Conservation (phyloP, 768 basidiomycete genomes). For the Gautieria morchelliformis region DNA sequence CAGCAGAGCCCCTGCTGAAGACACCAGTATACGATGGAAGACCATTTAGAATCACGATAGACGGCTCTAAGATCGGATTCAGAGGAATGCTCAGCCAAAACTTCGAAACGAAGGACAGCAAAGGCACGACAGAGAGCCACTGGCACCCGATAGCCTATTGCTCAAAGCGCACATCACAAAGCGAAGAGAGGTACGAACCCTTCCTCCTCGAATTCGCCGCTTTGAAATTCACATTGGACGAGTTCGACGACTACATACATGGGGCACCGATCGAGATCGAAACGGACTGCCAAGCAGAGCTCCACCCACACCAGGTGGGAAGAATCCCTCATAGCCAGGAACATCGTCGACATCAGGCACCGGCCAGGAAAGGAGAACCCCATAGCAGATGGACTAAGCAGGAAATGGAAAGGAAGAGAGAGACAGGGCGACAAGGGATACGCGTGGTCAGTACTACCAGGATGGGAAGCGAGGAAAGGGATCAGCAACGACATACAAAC, state of each 20-base stretch:
- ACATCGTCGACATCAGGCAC: background rate
- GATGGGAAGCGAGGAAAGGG: too few species aligned
- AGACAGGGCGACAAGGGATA: too few species aligned
- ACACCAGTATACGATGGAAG: slow-evolving; percentile 25
- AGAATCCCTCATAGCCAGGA: background rate
- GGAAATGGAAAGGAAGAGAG: background rate
- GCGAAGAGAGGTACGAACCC: background rate
- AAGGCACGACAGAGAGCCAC: too few species aligned
- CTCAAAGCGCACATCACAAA: too few species aligned
- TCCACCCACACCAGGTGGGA: background rate
- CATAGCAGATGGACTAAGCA: background rate
- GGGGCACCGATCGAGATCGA: background rate
- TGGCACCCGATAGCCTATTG: too few species aligned
- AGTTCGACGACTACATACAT: background rate
- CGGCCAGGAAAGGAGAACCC: background rate
- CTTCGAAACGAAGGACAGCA: too few species aligned
- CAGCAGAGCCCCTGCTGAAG: slow-evolving; percentile 24
- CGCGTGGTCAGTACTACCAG: too few species aligned
- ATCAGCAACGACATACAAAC: too few species aligned
- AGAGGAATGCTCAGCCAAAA: too few species aligned
- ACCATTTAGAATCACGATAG: too few species aligned
- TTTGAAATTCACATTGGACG: background rate
- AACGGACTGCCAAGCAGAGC: background rate
- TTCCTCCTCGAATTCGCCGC: background rate
- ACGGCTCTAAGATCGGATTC: too few species aligned